These are phyloP conservation scores for Coniferiporia weirii DNA, from an alignment of 1,284 basidiomycete genomes.

Conservation along the genomic window DNA sequence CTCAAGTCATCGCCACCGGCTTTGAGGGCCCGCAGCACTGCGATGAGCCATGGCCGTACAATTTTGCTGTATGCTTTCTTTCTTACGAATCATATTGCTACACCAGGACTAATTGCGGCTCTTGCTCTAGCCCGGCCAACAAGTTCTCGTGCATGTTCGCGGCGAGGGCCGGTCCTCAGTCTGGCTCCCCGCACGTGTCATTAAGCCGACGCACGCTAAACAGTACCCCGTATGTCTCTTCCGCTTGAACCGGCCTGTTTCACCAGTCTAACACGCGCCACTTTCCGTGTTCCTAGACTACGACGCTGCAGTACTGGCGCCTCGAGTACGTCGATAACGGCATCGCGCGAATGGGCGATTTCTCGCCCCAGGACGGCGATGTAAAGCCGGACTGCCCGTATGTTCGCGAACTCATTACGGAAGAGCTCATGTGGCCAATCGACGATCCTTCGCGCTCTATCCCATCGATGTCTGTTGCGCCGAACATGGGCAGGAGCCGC, in stretches of 20 bases:
- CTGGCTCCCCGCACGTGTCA: slow-evolving; percentile 17
- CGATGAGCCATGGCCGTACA: slow-evolving; percentile 18
- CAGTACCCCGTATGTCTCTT: slow-evolving; percentile 12
- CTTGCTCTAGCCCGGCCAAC: slow-evolving; percentile 13
- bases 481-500: slow-evolving; percentile 9
- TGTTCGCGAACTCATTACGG: slow-evolving; percentile 17
- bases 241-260: background rate
- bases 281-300: slow-evolving; percentile 3
- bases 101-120: background rate
- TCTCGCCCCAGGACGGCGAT: slow-evolving; percentile 17
- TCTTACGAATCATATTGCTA: background rate
- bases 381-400: slow-evolving; percentile 19
- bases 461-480: slow-evolving; percentile 5
- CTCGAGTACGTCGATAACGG: slow-evolving; percentile 16
- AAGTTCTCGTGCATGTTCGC: slow-evolving; percentile 16
- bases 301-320: slow-evolving; percentile 15
- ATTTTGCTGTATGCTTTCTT: slow-evolving; percentile 12
- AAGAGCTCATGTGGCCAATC: slow-evolving; percentile 20
- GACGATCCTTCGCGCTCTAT: slow-evolving; percentile 17
- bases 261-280: no score
- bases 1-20: slow-evolving; percentile 19
- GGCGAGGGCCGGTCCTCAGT: slow-evolving; percentile 16
- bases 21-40: slow-evolving; percentile 19
- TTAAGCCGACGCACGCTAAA: slow-evolving; percentile 13
- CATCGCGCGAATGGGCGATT: slow-evolving; percentile 6